Base-by-base conservation (phyloP, 2,329 filamentous ascomycete genomes). In the Zymoseptoria tritici region DNA sequence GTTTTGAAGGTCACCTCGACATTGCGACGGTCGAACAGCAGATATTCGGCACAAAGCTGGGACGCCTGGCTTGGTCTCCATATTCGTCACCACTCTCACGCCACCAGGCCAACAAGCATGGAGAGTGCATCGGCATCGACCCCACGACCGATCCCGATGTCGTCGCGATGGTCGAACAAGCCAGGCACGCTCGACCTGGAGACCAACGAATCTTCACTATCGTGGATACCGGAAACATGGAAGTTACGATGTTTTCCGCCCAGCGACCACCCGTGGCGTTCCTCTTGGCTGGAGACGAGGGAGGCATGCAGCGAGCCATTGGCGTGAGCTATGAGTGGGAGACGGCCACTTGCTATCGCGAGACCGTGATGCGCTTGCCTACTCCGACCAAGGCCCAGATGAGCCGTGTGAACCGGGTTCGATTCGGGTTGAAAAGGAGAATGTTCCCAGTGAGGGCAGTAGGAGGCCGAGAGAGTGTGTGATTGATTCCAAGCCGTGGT, bases 1-100 rank as follows among this genome's bases (percentile, higher is more conserved):
- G 76, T 2, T 73, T 79, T 21, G 75, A 78, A 57, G 76, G 76
- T 0, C 73, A 77, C 60, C 69, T 77, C 62, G 64, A 71, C n/a
- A 63, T 78, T 11, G 68, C 67, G 4, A 69, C 70, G 4, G 74
- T 78, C 36, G 76, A 79, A 60, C 61, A 57, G 9, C 66, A 71
- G 24, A 71, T 78, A 29, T 78, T 78, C 54, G 76, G 76, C 20
- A 67, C 66, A 2, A 65, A 73, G 16, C 57, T 73, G 4, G 69
- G 68, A 6, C 67, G 75, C 7, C 66, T 78, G 52, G 68, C 67
- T 36, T 78, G 76, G 76, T 42, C 58, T 19, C 58, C 58, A 2
- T 56, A 60, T 36, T 53, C 54, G 19, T 60, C 58, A 9, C 58
- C 58, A 7, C 58, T 60, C 24, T 60, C 58, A 8, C 54, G 58